Evolutionary conservation across 768 basidiomycete species (phyloP).

Genomic region (Boletus pseudopeckii): DNA sequence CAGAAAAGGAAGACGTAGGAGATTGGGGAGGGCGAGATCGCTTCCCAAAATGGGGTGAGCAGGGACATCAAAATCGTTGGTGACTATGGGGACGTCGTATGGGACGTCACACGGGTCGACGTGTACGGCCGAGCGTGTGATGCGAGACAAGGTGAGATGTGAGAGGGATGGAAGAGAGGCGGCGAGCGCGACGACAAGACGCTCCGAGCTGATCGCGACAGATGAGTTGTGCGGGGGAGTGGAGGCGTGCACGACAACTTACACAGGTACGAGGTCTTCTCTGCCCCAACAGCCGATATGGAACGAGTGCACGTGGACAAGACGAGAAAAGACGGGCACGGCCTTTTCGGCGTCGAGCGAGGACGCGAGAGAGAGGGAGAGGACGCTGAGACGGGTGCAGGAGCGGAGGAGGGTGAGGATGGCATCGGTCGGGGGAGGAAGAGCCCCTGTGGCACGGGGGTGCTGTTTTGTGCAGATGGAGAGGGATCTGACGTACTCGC

Average conservation of each 20-base stretch:
- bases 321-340: constrained; percentile 23
- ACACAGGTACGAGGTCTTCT: constrained; percentile 38
- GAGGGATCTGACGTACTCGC: constrained; percentile 49
- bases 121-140: constrained; percentile 66
- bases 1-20: constrained; percentile 61
- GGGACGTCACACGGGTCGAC: constrained; percentile 45
- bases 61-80: constrained; percentile 60
- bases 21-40: constrained; percentile 60
- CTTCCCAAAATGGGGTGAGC: constrained; percentile 50
- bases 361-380: constrained; percentile 28
- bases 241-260: constrained; percentile 10
- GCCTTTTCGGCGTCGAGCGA: constrained; percentile 16
- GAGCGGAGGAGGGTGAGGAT: constrained; percentile 49
- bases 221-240: not conserved
- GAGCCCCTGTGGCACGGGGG: constrained; percentile 32
- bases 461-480: constrained; percentile 36
- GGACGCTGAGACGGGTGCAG: constrained; percentile 41
- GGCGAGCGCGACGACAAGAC: constrained; percentile 66
- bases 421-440: constrained; percentile 39
- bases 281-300: constrained; percentile 26
- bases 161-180: constrained; percentile 53
- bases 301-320: constrained; percentile 17
- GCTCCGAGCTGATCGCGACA: constrained; percentile 39
- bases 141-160: constrained; percentile 56
- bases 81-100: constrained; percentile 53